Conservation (phyloP, 306 rosid species). For the Corylus avellana region DNA sequence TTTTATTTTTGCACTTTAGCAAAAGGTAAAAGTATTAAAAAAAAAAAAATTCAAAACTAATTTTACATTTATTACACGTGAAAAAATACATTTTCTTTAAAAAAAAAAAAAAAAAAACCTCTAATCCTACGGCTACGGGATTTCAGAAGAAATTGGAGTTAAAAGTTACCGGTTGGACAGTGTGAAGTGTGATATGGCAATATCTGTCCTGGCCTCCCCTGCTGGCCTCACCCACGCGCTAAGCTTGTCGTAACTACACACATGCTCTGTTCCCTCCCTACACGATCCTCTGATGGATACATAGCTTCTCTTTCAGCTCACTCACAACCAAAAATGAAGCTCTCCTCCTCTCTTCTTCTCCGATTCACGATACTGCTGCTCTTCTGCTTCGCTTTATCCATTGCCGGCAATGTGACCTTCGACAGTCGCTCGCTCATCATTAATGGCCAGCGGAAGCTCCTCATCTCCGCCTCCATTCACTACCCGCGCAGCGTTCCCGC, state of each 20-base stretch:
- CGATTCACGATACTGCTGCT: neutral
- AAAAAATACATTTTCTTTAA: no score
- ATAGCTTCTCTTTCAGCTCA: neutral
- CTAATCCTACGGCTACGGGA: no score
- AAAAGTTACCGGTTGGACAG: neutral
- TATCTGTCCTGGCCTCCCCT: neutral
- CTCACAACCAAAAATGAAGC: conserved; percentile 28
- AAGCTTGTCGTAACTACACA: neutral
- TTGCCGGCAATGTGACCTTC: conserved; percentile 62
- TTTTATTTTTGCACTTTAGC: no score
- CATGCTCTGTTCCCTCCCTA: conserved; percentile 21
- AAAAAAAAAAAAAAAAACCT: no score
- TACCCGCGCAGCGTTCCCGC: conserved; percentile 94
- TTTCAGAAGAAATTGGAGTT: no score
- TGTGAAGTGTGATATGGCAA: neutral
- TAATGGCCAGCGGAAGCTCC: conserved; percentile 74
- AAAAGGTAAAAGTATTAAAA: no score
- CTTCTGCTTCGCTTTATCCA: conserved; percentile 14
- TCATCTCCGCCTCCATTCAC: conserved; percentile 90
- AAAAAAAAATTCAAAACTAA: no score
- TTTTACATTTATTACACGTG: no score
- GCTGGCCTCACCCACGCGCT: neutral
- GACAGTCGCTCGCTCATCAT: conserved; percentile 81
- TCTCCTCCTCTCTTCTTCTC: neutral
- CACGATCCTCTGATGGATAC: no score